phyloP scores from a whole-genome alignment of 2,329 filamentous ascomycete genomes.

The Stachybotrys chartarum region DNA sequence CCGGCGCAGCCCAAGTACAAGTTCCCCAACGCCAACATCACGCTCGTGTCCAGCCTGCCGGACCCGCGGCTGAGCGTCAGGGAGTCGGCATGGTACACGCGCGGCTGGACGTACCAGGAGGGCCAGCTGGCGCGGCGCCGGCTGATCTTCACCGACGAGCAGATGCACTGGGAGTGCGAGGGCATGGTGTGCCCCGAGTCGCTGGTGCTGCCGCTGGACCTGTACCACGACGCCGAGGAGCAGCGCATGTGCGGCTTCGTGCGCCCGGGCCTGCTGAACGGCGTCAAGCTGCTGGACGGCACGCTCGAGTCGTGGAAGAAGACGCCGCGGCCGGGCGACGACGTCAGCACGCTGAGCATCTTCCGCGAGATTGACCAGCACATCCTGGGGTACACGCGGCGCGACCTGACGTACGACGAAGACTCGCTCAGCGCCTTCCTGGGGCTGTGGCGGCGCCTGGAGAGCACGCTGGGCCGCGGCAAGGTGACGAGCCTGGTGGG shows the following conservation, averaged over 20 bases:
- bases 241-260: conserved; percentile 28
- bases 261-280: conserved; percentile 25
- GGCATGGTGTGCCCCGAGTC: conserved; percentile 29
- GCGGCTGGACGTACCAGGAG: conserved; percentile 34
- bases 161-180: conserved; percentile 32
- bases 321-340: conserved; percentile 17
- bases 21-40: conserved; percentile 21
- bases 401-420: conserved; percentile 19
- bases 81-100: conserved; percentile 24
- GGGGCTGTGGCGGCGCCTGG: conserved; percentile 21
- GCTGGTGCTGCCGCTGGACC: conserved; percentile 20
- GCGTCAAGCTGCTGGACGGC: conserved; percentile 25
- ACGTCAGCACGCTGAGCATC: conserved; percentile 25
- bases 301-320: conserved; percentile 28
- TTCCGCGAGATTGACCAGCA: conserved; percentile 27
- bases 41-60: conserved; percentile 22
- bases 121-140: conserved; percentile 26
- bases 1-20: conserved; percentile 21
- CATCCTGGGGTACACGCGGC: conserved; percentile 21
- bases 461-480: conserved; percentile 19
- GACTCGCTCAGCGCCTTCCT: conserved; percentile 25
- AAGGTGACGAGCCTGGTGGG: conserved; percentile 22
- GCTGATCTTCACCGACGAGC: conserved; percentile 29
- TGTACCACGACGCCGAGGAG: conserved; percentile 23
- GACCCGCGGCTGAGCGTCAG: conserved; percentile 21